Evolutionary conservation across 1,284 basidiomycete genomes (phyloP).

Genomic region (Neonothopanus nambi): DNA sequence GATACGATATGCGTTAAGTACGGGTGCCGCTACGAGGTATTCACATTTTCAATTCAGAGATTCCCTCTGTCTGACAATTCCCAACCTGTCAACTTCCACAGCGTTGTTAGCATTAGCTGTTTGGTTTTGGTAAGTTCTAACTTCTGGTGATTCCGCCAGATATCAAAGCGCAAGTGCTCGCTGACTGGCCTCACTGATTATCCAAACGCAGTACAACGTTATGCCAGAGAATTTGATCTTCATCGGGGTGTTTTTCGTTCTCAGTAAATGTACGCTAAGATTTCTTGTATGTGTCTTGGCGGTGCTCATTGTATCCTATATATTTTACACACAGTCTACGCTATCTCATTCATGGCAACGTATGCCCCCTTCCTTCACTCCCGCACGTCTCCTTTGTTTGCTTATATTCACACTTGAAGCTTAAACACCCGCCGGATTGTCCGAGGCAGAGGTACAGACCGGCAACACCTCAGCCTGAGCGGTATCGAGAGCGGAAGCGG

Average conservation of each 20-base stretch:
- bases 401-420: constrained; percentile 24
- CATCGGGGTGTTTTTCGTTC: constrained; percentile 56
- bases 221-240: constrained; percentile 60
- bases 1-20: constrained; percentile 51
- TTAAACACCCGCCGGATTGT: constrained; percentile 52
- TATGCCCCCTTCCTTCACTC: constrained; percentile 32
- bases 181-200: constrained; percentile 5
- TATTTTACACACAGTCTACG: constrained; percentile 49
- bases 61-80: constrained; percentile 20
- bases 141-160: too few relatives aligned
- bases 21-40: constrained; percentile 61
- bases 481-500: too few relatives aligned
- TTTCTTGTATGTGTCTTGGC: background rate
- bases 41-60: constrained; percentile 42
- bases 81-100: constrained; percentile 24
- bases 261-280: constrained; percentile 56
- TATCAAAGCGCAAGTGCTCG: background rate
- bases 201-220: constrained; percentile 51
- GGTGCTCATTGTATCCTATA: constrained; percentile 40
- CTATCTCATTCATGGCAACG: constrained; percentile 69
- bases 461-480: constrained; percentile 21
- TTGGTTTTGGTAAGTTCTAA: constrained; percentile 49
- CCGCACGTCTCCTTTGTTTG: constrained; percentile 8
- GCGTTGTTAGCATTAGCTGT: constrained; percentile 57
- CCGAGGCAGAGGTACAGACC: constrained; percentile 46